Conservation (phyloP, 352 stramenopile genomes). For the Phytophthora fragariaefolia region DNA sequence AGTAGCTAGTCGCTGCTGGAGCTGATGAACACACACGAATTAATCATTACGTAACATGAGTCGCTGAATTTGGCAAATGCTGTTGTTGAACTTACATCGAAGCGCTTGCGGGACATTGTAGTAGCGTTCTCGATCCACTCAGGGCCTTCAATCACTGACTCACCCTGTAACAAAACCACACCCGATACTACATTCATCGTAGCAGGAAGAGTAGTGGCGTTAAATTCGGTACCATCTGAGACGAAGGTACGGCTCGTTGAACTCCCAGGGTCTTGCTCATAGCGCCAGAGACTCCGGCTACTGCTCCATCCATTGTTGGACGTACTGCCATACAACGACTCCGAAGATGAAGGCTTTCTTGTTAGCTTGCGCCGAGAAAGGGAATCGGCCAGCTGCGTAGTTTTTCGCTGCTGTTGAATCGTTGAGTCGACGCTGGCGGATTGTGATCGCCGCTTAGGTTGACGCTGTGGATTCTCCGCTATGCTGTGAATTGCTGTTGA, state of each 20-base stretch:
- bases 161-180: conserved; percentile 52
- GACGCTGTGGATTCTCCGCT: conserved; percentile 21
- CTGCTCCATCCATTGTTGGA: conserved; percentile 16
- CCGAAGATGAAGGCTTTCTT: conserved; percentile 15
- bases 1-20: conserved; percentile 63
- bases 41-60: background rate
- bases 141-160: conserved; percentile 48
- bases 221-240: conserved; percentile 35
- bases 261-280: conserved; percentile 25
- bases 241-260: conserved; percentile 27
- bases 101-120: conserved; percentile 76
- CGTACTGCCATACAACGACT: conserved; percentile 14
- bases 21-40: conserved; percentile 28
- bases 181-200: conserved; percentile 48
- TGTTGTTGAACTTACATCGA: conserved; percentile 47
- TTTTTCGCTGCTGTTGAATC: conserved; percentile 22
- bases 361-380: conserved; percentile 31
- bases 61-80: too few relatives aligned
- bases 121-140: conserved; percentile 43
- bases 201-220: conserved; percentile 20
- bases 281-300: conserved; percentile 33
- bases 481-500: conserved; percentile 25
- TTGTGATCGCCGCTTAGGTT: conserved; percentile 27
- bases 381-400: conserved; percentile 29
- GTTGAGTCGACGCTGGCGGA: conserved; percentile 8